phyloP scores from a whole-genome alignment of 345 rosid species.

The Eucalyptus brandiana region DNA sequence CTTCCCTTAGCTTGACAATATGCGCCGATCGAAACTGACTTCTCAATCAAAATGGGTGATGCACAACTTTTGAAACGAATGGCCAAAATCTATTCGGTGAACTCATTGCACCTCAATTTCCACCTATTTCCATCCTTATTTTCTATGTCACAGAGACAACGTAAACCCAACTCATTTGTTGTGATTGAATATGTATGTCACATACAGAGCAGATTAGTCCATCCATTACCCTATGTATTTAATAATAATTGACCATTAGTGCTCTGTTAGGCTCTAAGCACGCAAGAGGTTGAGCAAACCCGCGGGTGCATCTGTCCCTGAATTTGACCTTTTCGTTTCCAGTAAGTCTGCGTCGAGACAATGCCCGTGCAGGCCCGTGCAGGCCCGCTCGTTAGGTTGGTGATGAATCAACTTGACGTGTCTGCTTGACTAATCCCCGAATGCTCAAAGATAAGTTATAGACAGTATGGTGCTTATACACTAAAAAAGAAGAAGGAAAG shows the following conservation, averaged over 20 bases:
- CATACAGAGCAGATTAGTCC: not conserved
- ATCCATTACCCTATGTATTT: not conserved
- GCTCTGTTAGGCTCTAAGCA: not conserved
- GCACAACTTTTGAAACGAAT: not conserved
- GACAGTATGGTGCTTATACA: not conserved
- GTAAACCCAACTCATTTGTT: not conserved
- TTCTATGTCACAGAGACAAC: not conserved
- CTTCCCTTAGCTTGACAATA: not conserved
- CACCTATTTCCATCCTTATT: not conserved
- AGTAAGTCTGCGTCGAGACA: not conserved
- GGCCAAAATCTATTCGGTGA: not conserved
- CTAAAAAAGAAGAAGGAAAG: not conserved
- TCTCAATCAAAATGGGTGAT: not conserved
- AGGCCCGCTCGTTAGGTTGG: not conserved
- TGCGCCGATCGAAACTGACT: not conserved
- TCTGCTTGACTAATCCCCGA: not conserved
- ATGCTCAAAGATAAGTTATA: not conserved
- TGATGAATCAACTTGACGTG: not conserved
- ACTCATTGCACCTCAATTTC: not conserved
- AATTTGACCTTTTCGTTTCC: not conserved
- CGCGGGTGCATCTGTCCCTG: not conserved
- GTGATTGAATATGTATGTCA: not conserved
- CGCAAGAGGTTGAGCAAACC: not conserved
- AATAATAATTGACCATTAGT: not conserved
- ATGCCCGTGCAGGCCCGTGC: not conserved